phyloP scores from a whole-genome alignment of 805 yeast genomes.

The Schizosaccharomyces cryophilus region DNA sequence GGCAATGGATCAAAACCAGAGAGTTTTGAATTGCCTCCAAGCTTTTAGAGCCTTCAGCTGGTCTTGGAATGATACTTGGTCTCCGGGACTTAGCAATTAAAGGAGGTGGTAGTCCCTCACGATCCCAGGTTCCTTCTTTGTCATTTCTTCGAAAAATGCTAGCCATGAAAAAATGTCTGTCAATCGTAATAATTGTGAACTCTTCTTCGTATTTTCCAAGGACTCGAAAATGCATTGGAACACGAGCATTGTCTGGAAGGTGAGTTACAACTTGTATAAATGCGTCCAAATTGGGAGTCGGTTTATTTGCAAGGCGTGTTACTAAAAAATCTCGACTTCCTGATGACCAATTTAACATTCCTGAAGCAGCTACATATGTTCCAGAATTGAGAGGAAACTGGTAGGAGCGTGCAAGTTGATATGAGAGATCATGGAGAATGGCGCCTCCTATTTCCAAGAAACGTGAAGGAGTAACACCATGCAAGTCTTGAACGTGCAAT shows the following conservation, averaged over 20 bases:
- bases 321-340: slow-evolving; percentile 54
- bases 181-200: slow-evolving; percentile 5
- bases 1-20: slow-evolving; percentile 6
- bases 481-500: slow-evolving; percentile 48
- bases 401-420: slow-evolving; percentile 63
- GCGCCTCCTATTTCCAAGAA: slow-evolving; percentile 72
- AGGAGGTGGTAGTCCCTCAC: slow-evolving; percentile 3
- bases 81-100: not conserved
- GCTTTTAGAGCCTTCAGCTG: not conserved
- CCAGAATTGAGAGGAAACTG: slow-evolving; percentile 9
- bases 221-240: slow-evolving; percentile 13
- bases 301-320: slow-evolving; percentile 33
- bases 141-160: slow-evolving; percentile 7
- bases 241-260: slow-evolving; percentile 54
- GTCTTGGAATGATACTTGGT: not conserved
- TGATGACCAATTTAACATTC: slow-evolving; percentile 56
- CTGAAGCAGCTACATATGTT: slow-evolving; percentile 38
- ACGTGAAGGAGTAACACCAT: slow-evolving; percentile 57
- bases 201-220: slow-evolving; percentile 7
- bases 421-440: slow-evolving; percentile 59
- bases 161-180: slow-evolving; percentile 8
- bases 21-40: slow-evolving; percentile 5
- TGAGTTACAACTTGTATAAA: slow-evolving; percentile 53
- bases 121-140: slow-evolving; percentile 8
- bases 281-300: slow-evolving; percentile 47